These are phyloP conservation scores for Pythium scleroteichum DNA, from an alignment of 352 stramenopile genomes.

Conservation along the genomic window DNA sequence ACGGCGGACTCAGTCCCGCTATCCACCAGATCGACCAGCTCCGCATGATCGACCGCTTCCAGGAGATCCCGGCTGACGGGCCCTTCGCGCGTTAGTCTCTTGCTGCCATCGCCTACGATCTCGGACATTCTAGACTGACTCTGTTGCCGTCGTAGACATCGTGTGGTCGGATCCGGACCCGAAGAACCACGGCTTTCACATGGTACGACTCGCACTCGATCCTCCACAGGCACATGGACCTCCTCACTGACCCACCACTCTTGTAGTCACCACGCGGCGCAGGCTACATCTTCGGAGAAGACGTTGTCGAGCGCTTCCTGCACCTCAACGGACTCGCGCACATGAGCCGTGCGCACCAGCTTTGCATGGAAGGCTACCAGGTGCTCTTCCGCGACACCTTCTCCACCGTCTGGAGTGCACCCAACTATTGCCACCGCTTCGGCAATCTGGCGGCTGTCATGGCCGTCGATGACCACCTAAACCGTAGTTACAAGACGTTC, in stretches of 20 bases:
- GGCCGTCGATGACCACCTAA: slow-evolving; percentile 86
- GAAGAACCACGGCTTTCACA: slow-evolving; percentile 32
- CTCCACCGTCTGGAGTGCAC: slow-evolving; percentile 92
- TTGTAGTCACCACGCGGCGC: slow-evolving; percentile 68
- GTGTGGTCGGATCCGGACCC: slow-evolving; percentile 88
- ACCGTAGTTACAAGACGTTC: slow-evolving; percentile 88
- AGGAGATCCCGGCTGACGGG: slow-evolving; percentile 86
- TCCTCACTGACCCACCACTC: background rate
- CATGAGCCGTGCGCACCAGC: slow-evolving; percentile 86
- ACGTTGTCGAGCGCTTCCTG: slow-evolving; percentile 90
- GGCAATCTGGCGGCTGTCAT: slow-evolving; percentile 96
- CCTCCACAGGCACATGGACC: too few relatives aligned
- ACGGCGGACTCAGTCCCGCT: slow-evolving; percentile 84
- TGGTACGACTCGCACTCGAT: slow-evolving; percentile 10
- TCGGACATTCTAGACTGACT: background rate
- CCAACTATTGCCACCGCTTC: slow-evolving; percentile 95
- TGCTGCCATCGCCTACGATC: background rate
- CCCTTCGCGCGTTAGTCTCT: slow-evolving; percentile 61
- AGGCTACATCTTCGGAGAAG: slow-evolving; percentile 87
- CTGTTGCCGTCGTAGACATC: slow-evolving; percentile 36
- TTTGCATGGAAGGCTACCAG: slow-evolving; percentile 95
- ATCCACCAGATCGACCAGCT: slow-evolving; percentile 89
- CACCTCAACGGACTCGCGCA: slow-evolving; percentile 87
- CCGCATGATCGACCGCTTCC: slow-evolving; percentile 78
- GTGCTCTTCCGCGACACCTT: slow-evolving; percentile 91